Conservation (phyloP, 768 basidiomycete genomes). For the Russula virescens region DNA sequence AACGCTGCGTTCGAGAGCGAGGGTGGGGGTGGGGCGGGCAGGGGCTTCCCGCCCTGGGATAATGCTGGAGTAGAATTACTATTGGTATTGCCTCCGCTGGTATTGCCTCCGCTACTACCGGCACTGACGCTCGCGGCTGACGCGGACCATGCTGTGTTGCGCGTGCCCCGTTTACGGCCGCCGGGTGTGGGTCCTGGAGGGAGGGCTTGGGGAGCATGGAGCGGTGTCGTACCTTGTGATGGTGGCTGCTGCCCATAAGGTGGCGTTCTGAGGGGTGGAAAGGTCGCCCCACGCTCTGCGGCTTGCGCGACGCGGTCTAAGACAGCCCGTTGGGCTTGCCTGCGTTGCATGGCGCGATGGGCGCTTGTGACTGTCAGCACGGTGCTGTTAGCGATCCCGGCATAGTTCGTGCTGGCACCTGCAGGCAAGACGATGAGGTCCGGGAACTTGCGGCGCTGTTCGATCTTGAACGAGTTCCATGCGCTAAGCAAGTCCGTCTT, state of each 20-base stretch:
- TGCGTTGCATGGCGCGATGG: constrained; percentile 43
- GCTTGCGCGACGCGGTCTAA: constrained; percentile 87
- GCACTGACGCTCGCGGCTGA: constrained; percentile 27
- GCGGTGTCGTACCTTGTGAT: constrained; percentile 28
- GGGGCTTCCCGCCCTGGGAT: constrained; percentile 3
- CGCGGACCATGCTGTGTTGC: constrained; percentile 25
- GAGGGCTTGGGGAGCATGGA: constrained; percentile 29
- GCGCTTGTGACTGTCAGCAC: constrained; percentile 80
- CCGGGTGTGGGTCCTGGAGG: constrained; percentile 31
- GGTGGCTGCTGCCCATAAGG: constrained; percentile 9
- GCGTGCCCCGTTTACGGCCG: constrained; percentile 27
- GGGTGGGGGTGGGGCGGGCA: constrained; percentile 34
- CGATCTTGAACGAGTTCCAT: constrained; percentile 80
- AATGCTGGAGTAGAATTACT: constrained; percentile 1
- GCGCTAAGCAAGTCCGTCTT: constrained; percentile 64
- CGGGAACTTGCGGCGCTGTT: constrained; percentile 87
- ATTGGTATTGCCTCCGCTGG: constrained; percentile 10
- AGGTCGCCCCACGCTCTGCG: constrained; percentile 42
- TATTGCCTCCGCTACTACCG: constrained; percentile 11
- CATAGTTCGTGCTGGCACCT: constrained; percentile 58
- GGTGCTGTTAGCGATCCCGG: constrained; percentile 74
- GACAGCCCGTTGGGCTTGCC: constrained; percentile 58
- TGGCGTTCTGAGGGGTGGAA: constrained; percentile 26
- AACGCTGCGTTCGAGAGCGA: constrained; percentile 53
- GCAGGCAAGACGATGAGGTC: constrained; percentile 52